Percentiles rank a stretch among this genome's conserved stretches.
Evolutionary conservation across 179 eudicot species (phyloP).

Genomic region (Silene noctiflora): DNA sequence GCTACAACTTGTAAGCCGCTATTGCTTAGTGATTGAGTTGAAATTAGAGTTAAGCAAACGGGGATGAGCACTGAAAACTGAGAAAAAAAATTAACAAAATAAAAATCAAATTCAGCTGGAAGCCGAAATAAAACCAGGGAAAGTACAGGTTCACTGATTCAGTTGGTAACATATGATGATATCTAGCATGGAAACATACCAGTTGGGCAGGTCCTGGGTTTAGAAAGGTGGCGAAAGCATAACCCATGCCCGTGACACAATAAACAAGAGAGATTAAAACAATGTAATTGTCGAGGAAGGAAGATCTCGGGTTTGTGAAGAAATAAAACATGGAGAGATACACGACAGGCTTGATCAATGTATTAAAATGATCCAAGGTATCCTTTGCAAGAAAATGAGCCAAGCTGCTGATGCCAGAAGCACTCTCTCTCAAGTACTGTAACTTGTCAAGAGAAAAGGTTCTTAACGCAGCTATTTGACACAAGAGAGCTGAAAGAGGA

Average conservation of each 20-base stretch:
- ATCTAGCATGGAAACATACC: slow-evolving; percentile 33
- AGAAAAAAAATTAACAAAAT: slow-evolving; percentile 15
- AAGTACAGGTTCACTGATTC: neutral
- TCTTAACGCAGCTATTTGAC: slow-evolving; percentile 76
- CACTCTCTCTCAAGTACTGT: slow-evolving; percentile 83
- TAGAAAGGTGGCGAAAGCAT: slow-evolving; percentile 71
- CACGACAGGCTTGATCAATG: slow-evolving; percentile 69
- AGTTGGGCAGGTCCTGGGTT: slow-evolving; percentile 77
- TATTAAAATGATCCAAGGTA: slow-evolving; percentile 69
- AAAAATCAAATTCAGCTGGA: slow-evolving; percentile 7
- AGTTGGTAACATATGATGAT: neutral
- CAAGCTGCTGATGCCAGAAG: slow-evolving; percentile 75
- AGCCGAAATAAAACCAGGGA: neutral
- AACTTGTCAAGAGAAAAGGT: slow-evolving; percentile 76
- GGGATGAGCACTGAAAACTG: slow-evolving; percentile 88
- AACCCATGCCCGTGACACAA: slow-evolving; percentile 89
- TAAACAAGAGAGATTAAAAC: slow-evolving; percentile 72
- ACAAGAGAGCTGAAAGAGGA: slow-evolving; percentile 63
- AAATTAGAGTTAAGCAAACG: slow-evolving; percentile 71
- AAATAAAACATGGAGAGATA: slow-evolving; percentile 91
- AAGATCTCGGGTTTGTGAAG: slow-evolving; percentile 81
- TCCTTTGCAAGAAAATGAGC: slow-evolving; percentile 89
- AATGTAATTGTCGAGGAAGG: slow-evolving; percentile 56
- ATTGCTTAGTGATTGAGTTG: slow-evolving; percentile 47
- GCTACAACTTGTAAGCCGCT: slow-evolving; percentile 28